Conservation (phyloP, 441 rosid species). For the Croton setiger region DNA sequence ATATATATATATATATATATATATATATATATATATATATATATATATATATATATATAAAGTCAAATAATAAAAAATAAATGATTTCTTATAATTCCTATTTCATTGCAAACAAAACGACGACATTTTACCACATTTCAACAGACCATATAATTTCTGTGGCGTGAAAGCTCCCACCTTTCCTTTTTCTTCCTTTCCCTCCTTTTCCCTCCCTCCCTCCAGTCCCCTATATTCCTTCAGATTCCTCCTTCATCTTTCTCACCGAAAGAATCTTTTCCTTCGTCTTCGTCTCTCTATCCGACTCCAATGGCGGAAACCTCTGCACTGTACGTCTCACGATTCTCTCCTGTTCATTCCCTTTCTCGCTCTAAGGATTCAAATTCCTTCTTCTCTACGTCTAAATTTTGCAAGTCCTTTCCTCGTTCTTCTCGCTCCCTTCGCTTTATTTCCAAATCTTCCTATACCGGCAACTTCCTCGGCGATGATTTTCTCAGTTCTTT, state of each 20-base stretch:
- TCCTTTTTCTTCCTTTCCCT: no score
- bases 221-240: no score
- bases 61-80: no score
- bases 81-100: no score
- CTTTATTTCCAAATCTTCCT: constrained; percentile 51
- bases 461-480: constrained; percentile 44
- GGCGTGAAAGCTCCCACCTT: no score
- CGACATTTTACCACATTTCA: no score
- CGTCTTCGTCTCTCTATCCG: constrained; percentile 11
- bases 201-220: background rate
- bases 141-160: no score
- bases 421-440: constrained; percentile 41
- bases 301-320: constrained; percentile 68
- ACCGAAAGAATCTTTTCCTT: background rate
- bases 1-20: no score
- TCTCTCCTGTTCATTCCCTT: constrained; percentile 36
- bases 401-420: constrained; percentile 26
- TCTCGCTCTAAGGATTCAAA: constrained; percentile 30
- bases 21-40: no score
- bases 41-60: no score
- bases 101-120: no score
- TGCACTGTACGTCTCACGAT: constrained; percentile 35
- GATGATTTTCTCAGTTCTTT: constrained; percentile 61
- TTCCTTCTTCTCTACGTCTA: constrained; percentile 27
- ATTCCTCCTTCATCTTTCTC: background rate